phyloP scores from a whole-genome alignment of 306 rosid genomes.

The Ochetophila trinervis region DNA sequence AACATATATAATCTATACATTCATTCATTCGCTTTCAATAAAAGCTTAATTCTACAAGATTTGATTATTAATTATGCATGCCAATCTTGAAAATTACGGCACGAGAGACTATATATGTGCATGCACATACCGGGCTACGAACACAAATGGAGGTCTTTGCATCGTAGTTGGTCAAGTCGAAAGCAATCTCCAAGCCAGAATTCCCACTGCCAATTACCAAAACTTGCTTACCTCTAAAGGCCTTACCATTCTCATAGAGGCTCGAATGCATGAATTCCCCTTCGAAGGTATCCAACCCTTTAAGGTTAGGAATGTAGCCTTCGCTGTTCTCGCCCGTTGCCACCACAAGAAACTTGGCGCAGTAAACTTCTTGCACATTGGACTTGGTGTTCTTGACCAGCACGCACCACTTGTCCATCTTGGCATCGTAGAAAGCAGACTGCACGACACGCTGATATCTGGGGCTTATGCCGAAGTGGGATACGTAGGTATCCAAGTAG shows the following conservation, averaged over 20 bases:
- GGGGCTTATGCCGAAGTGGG: slow-evolving; percentile 21
- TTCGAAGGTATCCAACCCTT: slow-evolving; percentile 39
- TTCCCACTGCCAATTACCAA: slow-evolving; percentile 70
- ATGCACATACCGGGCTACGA: slow-evolving; percentile 38
- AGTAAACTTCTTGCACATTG: slow-evolving; percentile 26
- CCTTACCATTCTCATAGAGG: slow-evolving; percentile 43
- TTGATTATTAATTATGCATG: background rate
- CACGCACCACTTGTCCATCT: slow-evolving; percentile 35
- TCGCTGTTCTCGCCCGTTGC: slow-evolving; percentile 60
- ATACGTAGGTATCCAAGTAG: slow-evolving; percentile 48
- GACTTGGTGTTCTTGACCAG: slow-evolving; percentile 8
- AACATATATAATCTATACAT: background rate
- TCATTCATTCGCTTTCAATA: no score
- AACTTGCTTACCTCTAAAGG: slow-evolving; percentile 40
- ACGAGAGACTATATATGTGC: background rate
- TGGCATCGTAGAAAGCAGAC: slow-evolving; percentile 18
- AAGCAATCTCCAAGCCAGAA: slow-evolving; percentile 76
- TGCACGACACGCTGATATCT: slow-evolving; percentile 28
- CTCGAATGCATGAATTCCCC: slow-evolving; percentile 53
- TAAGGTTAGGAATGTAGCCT: slow-evolving; percentile 33
- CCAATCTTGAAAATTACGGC: no score
- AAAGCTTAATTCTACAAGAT: no score
- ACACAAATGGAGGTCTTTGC: slow-evolving; percentile 59
- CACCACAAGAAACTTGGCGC: slow-evolving; percentile 40
- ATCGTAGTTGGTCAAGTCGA: slow-evolving; percentile 51